Percentiles rank a stretch among this genome's conserved stretches.
phyloP scores from a whole-genome alignment of 2,329 filamentous ascomycete genomes.

The Claviceps purpurea region DNA sequence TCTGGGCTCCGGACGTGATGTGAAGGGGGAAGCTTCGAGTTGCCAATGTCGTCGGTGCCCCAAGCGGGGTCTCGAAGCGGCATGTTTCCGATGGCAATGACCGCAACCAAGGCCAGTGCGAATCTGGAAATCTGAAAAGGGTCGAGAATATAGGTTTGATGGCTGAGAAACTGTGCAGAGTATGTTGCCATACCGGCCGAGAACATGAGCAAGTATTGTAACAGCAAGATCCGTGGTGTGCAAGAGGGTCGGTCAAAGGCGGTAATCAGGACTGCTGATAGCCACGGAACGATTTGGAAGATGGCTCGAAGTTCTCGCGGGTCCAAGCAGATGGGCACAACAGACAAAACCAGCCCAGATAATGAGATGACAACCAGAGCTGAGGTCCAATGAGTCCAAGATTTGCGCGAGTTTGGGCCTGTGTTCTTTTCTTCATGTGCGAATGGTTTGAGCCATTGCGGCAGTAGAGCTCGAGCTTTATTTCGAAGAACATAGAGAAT shows the following conservation, averaged over 20 bases:
- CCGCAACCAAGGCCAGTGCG: slow-evolving; percentile 12
- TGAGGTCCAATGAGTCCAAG: slow-evolving; percentile 27
- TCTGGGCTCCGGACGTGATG: slow-evolving; percentile 53
- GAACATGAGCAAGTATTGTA: slow-evolving; percentile 24
- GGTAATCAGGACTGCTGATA: slow-evolving; percentile 22
- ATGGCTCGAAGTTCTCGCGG: slow-evolving; percentile 15
- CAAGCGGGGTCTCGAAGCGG: slow-evolving; percentile 23
- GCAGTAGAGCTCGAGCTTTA: slow-evolving; percentile 17
- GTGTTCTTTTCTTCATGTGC: slow-evolving; percentile 23
- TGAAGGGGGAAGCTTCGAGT: slow-evolving; percentile 13
- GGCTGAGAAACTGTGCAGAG: slow-evolving; percentile 17
- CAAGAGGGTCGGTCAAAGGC: slow-evolving; percentile 24
- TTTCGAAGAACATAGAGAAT: slow-evolving; percentile 16
- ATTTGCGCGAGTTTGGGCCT: slow-evolving; percentile 11
- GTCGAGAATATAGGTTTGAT: slow-evolving; percentile 10
- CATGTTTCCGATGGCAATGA: slow-evolving; percentile 23
- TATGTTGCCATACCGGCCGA: slow-evolving; percentile 17
- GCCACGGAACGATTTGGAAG: slow-evolving; percentile 27
- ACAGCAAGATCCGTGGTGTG: slow-evolving; percentile 27
- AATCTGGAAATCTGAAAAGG: slow-evolving; percentile 13
- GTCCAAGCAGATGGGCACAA: slow-evolving; percentile 17
- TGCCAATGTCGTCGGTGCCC: slow-evolving; percentile 20
- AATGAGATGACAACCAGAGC: slow-evolving; percentile 20
- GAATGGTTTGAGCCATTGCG: slow-evolving; percentile 30
- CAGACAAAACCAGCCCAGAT: slow-evolving; percentile 21